A percentile compares a stretch with the other conserved stretches of the same genome.
Evolutionary conservation across 2,329 filamentous ascomycete genomes (phyloP).

Genomic region (Fusarium chuoi): DNA sequence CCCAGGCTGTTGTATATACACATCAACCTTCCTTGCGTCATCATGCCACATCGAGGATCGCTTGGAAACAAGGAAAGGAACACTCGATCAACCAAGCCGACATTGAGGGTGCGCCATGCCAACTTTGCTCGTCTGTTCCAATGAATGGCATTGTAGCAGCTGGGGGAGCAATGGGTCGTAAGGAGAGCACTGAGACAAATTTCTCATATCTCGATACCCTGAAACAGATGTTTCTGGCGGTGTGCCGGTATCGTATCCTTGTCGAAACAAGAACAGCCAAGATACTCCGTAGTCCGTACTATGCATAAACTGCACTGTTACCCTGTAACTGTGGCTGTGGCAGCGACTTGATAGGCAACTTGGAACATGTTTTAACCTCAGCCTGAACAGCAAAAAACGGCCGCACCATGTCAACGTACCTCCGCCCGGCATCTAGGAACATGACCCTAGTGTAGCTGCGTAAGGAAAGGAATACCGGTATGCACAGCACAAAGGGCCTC

Average conservation of each 20-base stretch:
- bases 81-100: background rate
- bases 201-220: slow-evolving; percentile 29
- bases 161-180: background rate
- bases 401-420: background rate
- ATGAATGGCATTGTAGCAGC: background rate
- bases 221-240: slow-evolving; percentile 37
- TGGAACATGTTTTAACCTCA: background rate
- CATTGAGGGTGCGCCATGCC: background rate
- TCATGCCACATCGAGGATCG: background rate
- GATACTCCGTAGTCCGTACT: background rate
- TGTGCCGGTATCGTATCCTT: slow-evolving; percentile 28
- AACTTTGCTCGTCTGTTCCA: slow-evolving; percentile 8
- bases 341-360: background rate
- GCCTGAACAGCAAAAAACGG: background rate
- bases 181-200: background rate
- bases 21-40: background rate
- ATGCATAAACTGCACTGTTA: background rate
- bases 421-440: slow-evolving; percentile 17
- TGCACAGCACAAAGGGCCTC: slow-evolving; percentile 10
- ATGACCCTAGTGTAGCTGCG: slow-evolving; percentile 11
- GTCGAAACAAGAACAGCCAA: background rate
- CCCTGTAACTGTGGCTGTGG: slow-evolving; percentile 10
- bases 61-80: background rate
- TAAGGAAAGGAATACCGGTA: background rate
- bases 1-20: background rate